Percentiles rank a stretch among this genome's conserved stretches.
Conservation (phyloP, 805 yeast species). For the Monosporozyma servazzii region DNA sequence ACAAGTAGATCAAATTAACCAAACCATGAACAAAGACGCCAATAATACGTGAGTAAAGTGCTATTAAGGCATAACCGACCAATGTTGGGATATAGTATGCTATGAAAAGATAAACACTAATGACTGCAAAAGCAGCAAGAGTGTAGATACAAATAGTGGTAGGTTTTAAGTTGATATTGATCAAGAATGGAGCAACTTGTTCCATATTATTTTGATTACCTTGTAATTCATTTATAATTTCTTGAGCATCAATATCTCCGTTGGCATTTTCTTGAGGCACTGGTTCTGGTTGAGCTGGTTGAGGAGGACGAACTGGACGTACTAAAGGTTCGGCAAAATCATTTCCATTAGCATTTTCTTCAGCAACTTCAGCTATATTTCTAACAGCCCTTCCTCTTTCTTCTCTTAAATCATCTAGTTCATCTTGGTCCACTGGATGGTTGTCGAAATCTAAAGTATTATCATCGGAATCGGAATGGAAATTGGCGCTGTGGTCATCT, state of each 20-base stretch:
- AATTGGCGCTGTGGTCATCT: neutral
- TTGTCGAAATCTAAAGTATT: slow-evolving; percentile 8
- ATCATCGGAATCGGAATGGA: slow-evolving; percentile 5
- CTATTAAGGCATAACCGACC: slow-evolving; percentile 31
- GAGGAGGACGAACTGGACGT: slow-evolving; percentile 5
- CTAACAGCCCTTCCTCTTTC: slow-evolving; percentile 12
- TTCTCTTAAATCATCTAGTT: slow-evolving; percentile 4
- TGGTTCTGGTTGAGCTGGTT: slow-evolving; percentile 10
- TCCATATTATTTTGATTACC: slow-evolving; percentile 6
- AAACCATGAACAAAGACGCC: slow-evolving; percentile 11
- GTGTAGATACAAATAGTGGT: slow-evolving; percentile 19
- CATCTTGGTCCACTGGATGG: slow-evolving; percentile 10
- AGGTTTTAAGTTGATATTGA: slow-evolving; percentile 20
- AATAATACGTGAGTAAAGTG: slow-evolving; percentile 11
- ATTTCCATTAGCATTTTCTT: slow-evolving; percentile 1
- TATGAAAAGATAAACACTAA: slow-evolving; percentile 32
- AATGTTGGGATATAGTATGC: slow-evolving; percentile 42
- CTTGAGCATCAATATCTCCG: slow-evolving; percentile 3
- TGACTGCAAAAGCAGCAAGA: slow-evolving; percentile 22
- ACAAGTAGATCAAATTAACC: slow-evolving; percentile 6
- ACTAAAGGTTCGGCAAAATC: slow-evolving; percentile 2
- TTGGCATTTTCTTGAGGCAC: neutral
- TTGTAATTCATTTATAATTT: slow-evolving; percentile 3
- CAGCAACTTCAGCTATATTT: neutral
- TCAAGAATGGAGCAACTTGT: slow-evolving; percentile 20